A percentile compares a stretch with the other conserved stretches of the same genome.
phyloP scores from a whole-genome alignment of 2,329 filamentous ascomycete genomes.

The Aspergillus pseudoglaucus region DNA sequence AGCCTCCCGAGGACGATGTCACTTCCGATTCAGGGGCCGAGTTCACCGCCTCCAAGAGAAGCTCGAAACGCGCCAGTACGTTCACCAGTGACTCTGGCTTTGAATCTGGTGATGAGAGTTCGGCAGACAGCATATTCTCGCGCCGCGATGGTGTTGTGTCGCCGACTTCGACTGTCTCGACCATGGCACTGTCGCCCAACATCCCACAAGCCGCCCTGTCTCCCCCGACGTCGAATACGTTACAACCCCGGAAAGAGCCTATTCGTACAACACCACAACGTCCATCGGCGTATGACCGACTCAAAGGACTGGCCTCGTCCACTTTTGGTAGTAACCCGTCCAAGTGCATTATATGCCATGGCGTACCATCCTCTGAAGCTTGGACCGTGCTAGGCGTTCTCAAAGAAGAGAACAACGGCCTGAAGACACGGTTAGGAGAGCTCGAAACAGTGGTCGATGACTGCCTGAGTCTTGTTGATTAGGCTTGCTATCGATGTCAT shows the following conservation, averaged over 20 bases:
- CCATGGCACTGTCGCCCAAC: constrained; percentile 31
- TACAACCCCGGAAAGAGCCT: constrained; percentile 27
- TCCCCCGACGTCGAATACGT: constrained; percentile 24
- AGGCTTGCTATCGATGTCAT: background rate
- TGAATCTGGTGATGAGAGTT: constrained; percentile 52
- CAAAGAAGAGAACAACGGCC: constrained; percentile 48
- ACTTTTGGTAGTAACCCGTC: constrained; percentile 21
- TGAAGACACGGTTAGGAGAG: constrained; percentile 48
- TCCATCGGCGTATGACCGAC: constrained; percentile 37
- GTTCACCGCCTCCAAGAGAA: constrained; percentile 27
- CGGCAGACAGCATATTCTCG: constrained; percentile 44
- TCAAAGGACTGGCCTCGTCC: constrained; percentile 35
- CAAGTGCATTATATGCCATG: constrained; percentile 38
- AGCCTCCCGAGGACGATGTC: constrained; percentile 25
- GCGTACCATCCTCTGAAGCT: constrained; percentile 38
- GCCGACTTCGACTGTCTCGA: constrained; percentile 32
- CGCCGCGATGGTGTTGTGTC: constrained; percentile 29
- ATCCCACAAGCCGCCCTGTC: constrained; percentile 28
- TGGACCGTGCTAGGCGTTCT: constrained; percentile 50
- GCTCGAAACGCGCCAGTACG: constrained; percentile 34
- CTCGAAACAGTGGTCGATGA: constrained; percentile 52
- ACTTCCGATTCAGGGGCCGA: constrained; percentile 27
- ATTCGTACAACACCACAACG: constrained; percentile 18
- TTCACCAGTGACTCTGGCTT: constrained; percentile 52
- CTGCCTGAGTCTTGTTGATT: constrained; percentile 48